A percentile compares a stretch with the other conserved stretches of the same genome.
Evolutionary conservation across 306 rosid genomes (phyloP).

Genomic region (Acmispon strigosus): DNA sequence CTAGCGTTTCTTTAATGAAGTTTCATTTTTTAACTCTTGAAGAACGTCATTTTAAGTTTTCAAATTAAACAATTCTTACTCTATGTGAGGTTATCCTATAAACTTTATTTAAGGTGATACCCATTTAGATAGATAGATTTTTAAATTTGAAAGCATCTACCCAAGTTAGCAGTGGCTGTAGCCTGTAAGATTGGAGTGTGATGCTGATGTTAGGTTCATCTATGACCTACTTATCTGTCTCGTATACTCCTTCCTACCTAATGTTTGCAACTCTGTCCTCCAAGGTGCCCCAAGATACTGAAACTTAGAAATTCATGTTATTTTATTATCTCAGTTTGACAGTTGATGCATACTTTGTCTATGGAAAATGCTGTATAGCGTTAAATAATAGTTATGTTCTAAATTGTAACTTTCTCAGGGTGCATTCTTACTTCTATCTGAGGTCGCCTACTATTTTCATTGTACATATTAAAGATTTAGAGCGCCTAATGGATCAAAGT

Average conservation of each 20-base stretch:
- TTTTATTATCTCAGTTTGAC: not conserved
- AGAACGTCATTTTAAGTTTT: not conserved
- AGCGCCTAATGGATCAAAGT: no score
- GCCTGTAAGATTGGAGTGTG: not conserved
- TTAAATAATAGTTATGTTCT: no score
- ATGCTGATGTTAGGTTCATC: not conserved
- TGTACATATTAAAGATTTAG: no score
- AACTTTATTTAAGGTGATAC: not conserved
- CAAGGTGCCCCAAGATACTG: not conserved
- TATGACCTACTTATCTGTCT: not conserved
- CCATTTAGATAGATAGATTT: not conserved
- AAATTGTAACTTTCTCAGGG: no score
- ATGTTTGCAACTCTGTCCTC: not conserved
- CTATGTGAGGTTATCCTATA: not conserved
- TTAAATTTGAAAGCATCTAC: not conserved
- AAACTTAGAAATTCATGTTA: not conserved
- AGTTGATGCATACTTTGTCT: not conserved
- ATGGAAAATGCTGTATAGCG: not conserved
- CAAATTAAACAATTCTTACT: not conserved
- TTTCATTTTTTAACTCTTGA: not conserved
- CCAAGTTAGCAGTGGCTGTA: not conserved
- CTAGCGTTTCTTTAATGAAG: not conserved
- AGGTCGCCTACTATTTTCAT: no score
- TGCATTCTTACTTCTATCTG: no score
- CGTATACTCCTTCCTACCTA: not conserved